A percentile compares a stretch with the other conserved stretches of the same genome.
Evolutionary conservation across 768 basidiomycete genomes (phyloP).

Genomic region (Phylloporus rhodoxanthus): DNA sequence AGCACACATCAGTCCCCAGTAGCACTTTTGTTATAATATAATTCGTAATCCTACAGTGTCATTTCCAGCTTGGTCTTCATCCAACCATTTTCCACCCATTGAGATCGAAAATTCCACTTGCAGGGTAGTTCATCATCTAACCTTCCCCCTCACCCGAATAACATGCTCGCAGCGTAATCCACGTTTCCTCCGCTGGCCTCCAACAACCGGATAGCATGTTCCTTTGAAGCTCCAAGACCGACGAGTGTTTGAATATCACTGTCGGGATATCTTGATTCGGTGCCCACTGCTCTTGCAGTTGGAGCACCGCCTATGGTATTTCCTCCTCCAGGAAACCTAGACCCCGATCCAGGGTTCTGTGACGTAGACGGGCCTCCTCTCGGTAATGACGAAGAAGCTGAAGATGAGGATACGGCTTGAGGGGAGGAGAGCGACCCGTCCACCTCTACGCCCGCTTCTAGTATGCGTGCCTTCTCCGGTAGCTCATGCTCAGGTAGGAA

Average conservation of each 20-base stretch:
- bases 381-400: slow-evolving; percentile 8
- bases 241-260: slow-evolving; percentile 57
- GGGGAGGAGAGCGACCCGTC: slow-evolving; percentile 16
- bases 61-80: background rate
- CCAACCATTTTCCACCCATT: background rate
- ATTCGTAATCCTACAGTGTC: background rate
- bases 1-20: too few relatives aligned
- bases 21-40: too few relatives aligned
- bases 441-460: slow-evolving; percentile 31
- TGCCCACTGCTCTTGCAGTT: slow-evolving; percentile 32
- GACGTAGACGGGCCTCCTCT: slow-evolving; percentile 15
- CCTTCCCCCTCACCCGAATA: slow-evolving; percentile 51
- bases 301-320: slow-evolving; percentile 50
- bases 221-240: slow-evolving; percentile 70
- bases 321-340: slow-evolving; percentile 65
- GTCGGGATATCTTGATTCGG: slow-evolving; percentile 53
- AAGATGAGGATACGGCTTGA: slow-evolving; percentile 15
- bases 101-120: too few relatives aligned
- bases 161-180: slow-evolving; percentile 80
- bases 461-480: slow-evolving; percentile 66
- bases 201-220: slow-evolving; percentile 70
- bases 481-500: slow-evolving; percentile 95
- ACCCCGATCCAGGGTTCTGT: slow-evolving; percentile 38
- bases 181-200: slow-evolving; percentile 81
- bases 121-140: background rate